These are phyloP conservation scores for Phycomyces nitens DNA, from an alignment of 192 early-diverging fungal species.

Conservation along the genomic window DNA sequence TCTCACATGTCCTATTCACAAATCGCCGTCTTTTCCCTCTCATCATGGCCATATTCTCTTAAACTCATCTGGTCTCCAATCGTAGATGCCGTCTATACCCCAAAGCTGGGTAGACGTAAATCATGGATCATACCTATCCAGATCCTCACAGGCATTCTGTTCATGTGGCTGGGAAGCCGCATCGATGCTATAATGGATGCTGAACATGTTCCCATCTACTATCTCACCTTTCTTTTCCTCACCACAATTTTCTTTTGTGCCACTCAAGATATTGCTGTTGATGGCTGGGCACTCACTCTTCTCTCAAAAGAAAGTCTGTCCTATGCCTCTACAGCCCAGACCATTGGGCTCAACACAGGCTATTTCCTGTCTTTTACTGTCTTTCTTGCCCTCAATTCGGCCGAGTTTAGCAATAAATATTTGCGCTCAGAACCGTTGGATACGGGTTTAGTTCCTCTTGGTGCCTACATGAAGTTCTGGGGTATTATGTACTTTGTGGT, in stretches of 20 bases:
- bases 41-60: constrained; percentile 95
- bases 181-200: constrained; percentile 63
- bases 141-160: constrained; percentile 71
- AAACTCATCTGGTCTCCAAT: constrained; percentile 98
- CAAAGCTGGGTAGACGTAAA: constrained; percentile 85
- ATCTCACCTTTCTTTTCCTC: constrained; percentile 76
- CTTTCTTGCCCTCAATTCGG: constrained; percentile 92
- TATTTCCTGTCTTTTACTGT: constrained; percentile 97
- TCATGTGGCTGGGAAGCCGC: constrained; percentile 72
- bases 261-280: constrained; percentile 82
- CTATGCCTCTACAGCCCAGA: constrained; percentile 92
- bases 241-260: constrained; percentile 90
- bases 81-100: constrained; percentile 86
- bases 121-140: constrained; percentile 99
- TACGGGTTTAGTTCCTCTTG: constrained; percentile 75
- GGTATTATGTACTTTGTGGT: constrained; percentile 83
- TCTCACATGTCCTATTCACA: constrained; percentile 87
- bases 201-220: constrained; percentile 54
- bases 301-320: constrained; percentile 89
- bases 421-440: constrained; percentile 63
- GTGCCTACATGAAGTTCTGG: constrained; percentile 92
- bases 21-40: constrained; percentile 91
- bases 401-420: constrained; percentile 95
- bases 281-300: constrained; percentile 92
- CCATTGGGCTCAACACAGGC: constrained; percentile 93